Evolutionary conservation across 2,329 filamentous ascomycete species (phyloP).

Genomic region (Trichophyton simii): DNA sequence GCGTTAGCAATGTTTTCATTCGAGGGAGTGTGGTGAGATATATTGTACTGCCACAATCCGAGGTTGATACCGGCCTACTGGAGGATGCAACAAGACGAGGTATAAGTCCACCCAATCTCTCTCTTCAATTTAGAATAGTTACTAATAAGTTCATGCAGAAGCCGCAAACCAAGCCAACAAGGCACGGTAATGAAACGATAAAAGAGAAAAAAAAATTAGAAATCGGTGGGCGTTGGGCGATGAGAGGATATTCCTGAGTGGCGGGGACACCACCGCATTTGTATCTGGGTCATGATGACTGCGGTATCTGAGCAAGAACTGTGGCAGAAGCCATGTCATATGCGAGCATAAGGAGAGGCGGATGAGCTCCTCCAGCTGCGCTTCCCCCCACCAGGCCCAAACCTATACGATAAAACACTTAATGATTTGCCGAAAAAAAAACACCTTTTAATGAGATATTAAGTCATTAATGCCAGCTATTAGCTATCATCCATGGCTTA

Average conservation of each 20-base stretch:
- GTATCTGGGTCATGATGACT: no score
- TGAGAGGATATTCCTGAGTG: not conserved
- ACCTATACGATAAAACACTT: not conserved
- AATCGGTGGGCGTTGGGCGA: not conserved
- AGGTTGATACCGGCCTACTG: slow-evolving; percentile 73
- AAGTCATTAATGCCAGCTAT: not conserved
- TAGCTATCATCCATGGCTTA: not conserved
- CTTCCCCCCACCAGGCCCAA: not conserved
- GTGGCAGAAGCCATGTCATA: not conserved
- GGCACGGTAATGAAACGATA: slow-evolving; percentile 26
- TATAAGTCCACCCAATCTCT: slow-evolving; percentile 25
- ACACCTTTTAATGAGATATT: not conserved
- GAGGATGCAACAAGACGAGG: slow-evolving; percentile 87
- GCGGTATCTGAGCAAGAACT: not conserved
- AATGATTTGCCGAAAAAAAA: not conserved
- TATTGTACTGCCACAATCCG: slow-evolving; percentile 69
- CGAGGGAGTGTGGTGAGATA: slow-evolving; percentile 86
- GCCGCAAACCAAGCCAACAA: slow-evolving; percentile 40
- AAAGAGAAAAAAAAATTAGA: not conserved
- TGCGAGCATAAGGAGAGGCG: not conserved
- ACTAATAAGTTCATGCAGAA: slow-evolving; percentile 26
- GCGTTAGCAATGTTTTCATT: slow-evolving; percentile 94
- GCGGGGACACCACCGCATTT: not conserved
- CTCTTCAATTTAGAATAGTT: not conserved
- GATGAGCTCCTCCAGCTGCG: not conserved